Evolutionary conservation across 805 yeast species (phyloP).

Genomic region (Wickerhamiella azymoides): DNA sequence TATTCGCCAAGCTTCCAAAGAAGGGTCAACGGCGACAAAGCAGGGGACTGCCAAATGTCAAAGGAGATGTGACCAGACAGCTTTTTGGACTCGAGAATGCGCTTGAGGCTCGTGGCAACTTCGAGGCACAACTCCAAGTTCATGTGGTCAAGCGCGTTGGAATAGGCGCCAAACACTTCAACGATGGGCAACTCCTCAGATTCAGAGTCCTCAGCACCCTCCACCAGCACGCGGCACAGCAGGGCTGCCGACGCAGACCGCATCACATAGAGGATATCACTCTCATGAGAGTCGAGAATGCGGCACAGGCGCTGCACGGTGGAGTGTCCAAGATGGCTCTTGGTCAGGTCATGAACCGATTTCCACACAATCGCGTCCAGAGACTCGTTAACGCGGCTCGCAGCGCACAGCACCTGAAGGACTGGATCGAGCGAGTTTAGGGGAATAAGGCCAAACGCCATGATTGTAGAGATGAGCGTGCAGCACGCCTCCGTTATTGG

Average conservation of each 20-base stretch:
- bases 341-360: slow-evolving; percentile 28
- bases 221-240: slow-evolving; percentile 19
- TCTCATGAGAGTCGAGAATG: slow-evolving; percentile 21
- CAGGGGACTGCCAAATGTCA: slow-evolving; percentile 10
- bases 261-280: slow-evolving; percentile 23
- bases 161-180: slow-evolving; percentile 6
- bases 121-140: background rate
- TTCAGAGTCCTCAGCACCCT: background rate
- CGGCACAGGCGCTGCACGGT: slow-evolving; percentile 24
- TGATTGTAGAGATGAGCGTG: slow-evolving; percentile 31
- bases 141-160: slow-evolving; percentile 2
- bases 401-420: slow-evolving; percentile 35
- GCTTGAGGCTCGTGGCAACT: slow-evolving; percentile 2
- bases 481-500: slow-evolving; percentile 29
- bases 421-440: slow-evolving; percentile 25
- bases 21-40: slow-evolving; percentile 17
- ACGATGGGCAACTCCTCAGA: slow-evolving; percentile 3
- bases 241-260: slow-evolving; percentile 26
- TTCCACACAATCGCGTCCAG: slow-evolving; percentile 29
- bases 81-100: background rate
- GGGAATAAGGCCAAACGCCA: slow-evolving; percentile 37
- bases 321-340: slow-evolving; percentile 28
- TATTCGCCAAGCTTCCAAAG: slow-evolving; percentile 6
- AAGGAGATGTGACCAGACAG: background rate
- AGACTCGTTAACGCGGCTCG: slow-evolving; percentile 27